A percentile compares a stretch with the other conserved stretches of the same genome.
Conservation (phyloP, 2,329 filamentous ascomycete species). For the Cercospora beticola region DNA sequence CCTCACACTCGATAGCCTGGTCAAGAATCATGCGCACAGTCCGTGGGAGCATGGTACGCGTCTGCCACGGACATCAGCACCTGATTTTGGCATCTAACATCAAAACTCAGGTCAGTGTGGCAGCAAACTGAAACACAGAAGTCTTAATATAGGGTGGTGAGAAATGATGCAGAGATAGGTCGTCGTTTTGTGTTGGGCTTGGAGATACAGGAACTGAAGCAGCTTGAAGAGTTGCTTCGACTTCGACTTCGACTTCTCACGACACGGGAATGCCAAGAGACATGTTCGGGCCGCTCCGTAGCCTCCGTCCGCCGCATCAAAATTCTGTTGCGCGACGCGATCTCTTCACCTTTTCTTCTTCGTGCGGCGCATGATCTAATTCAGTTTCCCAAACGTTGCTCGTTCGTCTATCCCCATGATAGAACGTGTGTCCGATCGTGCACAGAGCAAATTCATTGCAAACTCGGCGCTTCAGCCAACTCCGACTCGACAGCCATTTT, state of each 20-base stretch:
- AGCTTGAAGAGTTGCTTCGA: not conserved
- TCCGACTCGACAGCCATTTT: slow-evolving; percentile 35
- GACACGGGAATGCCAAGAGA: not conserved
- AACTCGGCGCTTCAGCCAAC: slow-evolving; percentile 33
- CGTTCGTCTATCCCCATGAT: slow-evolving; percentile 28
- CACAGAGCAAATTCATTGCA: slow-evolving; percentile 41
- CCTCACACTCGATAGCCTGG: not conserved
- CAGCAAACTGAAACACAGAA: not conserved
- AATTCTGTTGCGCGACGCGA: slow-evolving; percentile 9
- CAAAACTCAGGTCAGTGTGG: not conserved
- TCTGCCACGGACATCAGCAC: not conserved
- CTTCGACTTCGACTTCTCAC: too few species aligned
- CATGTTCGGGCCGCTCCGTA: not conserved
- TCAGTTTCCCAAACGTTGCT: slow-evolving; percentile 35
- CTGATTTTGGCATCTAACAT: not conserved
- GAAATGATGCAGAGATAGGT: not conserved
- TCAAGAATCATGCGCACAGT: not conserved
- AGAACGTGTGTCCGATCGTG: slow-evolving; percentile 35
- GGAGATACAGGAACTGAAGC: not conserved
- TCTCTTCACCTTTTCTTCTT: slow-evolving; percentile 27
- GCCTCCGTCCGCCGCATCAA: not conserved
- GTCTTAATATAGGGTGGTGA: not conserved
- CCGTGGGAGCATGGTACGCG: not conserved
- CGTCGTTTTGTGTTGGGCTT: not conserved
- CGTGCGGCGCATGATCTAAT: slow-evolving; percentile 39